phyloP scores from a whole-genome alignment of 1,284 basidiomycete genomes.

The Rhodotorula sp. region DNA sequence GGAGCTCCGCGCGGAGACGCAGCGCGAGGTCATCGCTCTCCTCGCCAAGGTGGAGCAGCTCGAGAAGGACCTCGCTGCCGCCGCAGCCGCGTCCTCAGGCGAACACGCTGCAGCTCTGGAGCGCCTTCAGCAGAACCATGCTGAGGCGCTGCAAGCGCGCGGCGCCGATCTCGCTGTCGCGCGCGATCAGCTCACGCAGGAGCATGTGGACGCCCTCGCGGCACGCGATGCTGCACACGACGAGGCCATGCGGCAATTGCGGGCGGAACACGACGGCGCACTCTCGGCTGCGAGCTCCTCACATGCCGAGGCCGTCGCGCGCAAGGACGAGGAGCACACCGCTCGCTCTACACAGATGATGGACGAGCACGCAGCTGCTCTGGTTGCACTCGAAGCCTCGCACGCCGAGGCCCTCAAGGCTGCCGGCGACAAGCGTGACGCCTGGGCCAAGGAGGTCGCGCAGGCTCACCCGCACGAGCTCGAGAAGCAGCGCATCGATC shows the following conservation, averaged over 20 bases:
- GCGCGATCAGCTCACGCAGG: neutral
- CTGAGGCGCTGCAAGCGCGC: neutral
- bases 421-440: neutral
- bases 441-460: too few species aligned
- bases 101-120: slow-evolving; percentile 8
- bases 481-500: neutral
- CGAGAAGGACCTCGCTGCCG: neutral
- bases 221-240: neutral
- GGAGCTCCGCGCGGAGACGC: neutral
- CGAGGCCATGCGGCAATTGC: neutral
- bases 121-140: neutral
- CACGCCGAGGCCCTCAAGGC: neutral
- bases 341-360: neutral
- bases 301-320: neutral
- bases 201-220: too few species aligned
- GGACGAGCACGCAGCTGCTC: neutral
- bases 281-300: neutral
- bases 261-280: neutral
- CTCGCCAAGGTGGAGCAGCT: neutral
- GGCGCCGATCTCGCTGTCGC: neutral
- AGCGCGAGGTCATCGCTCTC: neutral
- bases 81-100: slow-evolving; percentile 46
- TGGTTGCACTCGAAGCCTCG: neutral
- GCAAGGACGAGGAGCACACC: neutral
- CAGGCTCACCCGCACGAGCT: neutral